These are phyloP conservation scores for Cupressus sempervirens DNA, from an alignment of 75 land plant species.

Conservation along the genomic window DNA sequence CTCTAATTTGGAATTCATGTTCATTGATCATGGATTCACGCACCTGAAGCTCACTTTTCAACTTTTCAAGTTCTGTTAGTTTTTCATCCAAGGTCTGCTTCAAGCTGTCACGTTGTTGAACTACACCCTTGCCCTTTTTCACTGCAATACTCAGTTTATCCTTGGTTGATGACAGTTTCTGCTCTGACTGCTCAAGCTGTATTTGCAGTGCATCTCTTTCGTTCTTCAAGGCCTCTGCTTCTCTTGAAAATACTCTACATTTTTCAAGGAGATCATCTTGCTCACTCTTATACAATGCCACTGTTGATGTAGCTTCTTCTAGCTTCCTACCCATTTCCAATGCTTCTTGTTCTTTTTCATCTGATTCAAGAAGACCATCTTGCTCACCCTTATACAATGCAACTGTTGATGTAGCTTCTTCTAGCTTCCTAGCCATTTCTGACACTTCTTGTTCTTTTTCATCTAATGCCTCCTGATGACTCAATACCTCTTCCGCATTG, in stretches of 20 bases:
- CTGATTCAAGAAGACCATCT: slow-evolving; percentile 19
- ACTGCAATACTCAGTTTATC: slow-evolving; percentile 93
- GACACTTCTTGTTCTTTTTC: slow-evolving; percentile 12
- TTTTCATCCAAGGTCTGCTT: slow-evolving; percentile 62
- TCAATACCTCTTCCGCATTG: slow-evolving; percentile 14
- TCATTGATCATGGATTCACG: slow-evolving; percentile 26
- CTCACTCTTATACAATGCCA: slow-evolving; percentile 38
- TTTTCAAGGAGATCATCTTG: slow-evolving; percentile 24
- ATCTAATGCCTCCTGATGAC: slow-evolving; percentile 28
- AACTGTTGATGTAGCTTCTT: slow-evolving; percentile 25
- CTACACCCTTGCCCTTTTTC: slow-evolving; percentile 81
- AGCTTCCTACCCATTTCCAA: slow-evolving; percentile 25
- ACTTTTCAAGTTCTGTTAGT: slow-evolving; percentile 8
- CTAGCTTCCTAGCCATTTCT: slow-evolving; percentile 31
- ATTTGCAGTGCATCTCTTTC: slow-evolving; percentile 38
- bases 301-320: slow-evolving; percentile 26
- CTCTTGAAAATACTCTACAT: slow-evolving; percentile 21
- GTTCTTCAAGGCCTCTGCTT: slow-evolving; percentile 26
- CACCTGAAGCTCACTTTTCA: slow-evolving; percentile 34
- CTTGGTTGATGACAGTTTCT: slow-evolving; percentile 60
- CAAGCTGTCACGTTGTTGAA: slow-evolving; percentile 81
- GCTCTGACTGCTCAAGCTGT: slow-evolving; percentile 62
- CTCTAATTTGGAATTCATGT: slow-evolving; percentile 31
- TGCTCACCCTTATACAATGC: slow-evolving; percentile 35
- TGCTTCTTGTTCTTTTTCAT: slow-evolving; percentile 13